Evolutionary conservation across 768 basidiomycete genomes (phyloP).

Genomic region (Naganishia vaughanmartiniae): DNA sequence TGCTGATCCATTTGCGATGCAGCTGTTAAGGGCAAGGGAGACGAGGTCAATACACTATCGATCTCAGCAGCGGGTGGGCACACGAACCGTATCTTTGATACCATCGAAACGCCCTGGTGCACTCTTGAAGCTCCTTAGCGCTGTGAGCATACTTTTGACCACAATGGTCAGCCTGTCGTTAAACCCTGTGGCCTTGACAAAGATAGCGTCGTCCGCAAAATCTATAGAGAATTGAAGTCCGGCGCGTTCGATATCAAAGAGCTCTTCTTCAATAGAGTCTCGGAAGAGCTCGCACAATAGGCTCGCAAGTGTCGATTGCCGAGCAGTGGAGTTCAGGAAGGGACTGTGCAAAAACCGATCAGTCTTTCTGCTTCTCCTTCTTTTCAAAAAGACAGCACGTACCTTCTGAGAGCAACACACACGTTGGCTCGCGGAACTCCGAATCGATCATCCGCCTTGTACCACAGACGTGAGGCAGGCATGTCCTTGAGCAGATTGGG

Average conservation of each 20-base stretch:
- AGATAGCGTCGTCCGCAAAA: slow-evolving; percentile 65
- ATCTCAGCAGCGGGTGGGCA: background rate
- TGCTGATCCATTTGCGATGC: slow-evolving; percentile 77
- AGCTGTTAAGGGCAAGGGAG: slow-evolving; percentile 55
- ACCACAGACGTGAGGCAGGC: slow-evolving; percentile 73
- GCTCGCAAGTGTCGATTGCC: slow-evolving; percentile 71
- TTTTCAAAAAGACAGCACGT: slow-evolving; percentile 14
- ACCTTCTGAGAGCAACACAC: slow-evolving; percentile 57
- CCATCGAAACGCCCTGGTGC: slow-evolving; percentile 69
- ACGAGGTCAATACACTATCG: slow-evolving; percentile 1
- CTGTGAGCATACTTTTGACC: slow-evolving; percentile 67
- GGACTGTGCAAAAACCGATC: slow-evolving; percentile 43
- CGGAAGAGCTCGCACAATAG: slow-evolving; percentile 81
- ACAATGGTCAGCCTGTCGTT: slow-evolving; percentile 82
- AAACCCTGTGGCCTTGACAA: slow-evolving; percentile 72
- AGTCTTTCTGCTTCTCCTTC: background rate
- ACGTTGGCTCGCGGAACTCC: slow-evolving; percentile 88
- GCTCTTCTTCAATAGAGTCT: slow-evolving; percentile 83
- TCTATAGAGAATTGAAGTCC: slow-evolving; percentile 73
- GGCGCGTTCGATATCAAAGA: slow-evolving; percentile 89
- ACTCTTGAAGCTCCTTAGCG: slow-evolving; percentile 64
- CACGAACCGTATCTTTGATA: slow-evolving; percentile 74
- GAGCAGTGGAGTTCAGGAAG: slow-evolving; percentile 57
- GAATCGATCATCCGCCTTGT: slow-evolving; percentile 95
- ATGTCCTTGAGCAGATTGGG: slow-evolving; percentile 75